Conservation (phyloP, 345 rosid genomes). For the Eucalyptus curtisii region DNA sequence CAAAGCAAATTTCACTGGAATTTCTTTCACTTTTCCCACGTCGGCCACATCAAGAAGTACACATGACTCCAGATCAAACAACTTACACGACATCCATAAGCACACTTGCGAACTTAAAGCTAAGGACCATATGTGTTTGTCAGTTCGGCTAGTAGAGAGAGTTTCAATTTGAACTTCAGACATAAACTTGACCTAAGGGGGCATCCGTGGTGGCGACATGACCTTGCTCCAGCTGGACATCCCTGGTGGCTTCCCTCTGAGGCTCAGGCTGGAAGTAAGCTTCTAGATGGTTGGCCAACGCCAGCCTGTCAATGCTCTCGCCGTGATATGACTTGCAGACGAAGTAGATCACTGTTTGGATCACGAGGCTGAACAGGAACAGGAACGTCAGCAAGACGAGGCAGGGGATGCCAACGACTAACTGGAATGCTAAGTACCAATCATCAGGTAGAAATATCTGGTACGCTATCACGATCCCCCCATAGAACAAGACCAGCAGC, state of each 20-base stretch:
- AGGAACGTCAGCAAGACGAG: constrained; percentile 9
- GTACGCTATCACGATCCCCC: not conserved
- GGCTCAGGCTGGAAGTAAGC: constrained; percentile 24
- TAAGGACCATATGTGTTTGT: not conserved
- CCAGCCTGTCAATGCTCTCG: constrained; percentile 21
- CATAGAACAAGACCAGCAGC: not conserved
- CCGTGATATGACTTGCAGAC: constrained; percentile 49
- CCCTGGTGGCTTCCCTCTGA: constrained; percentile 20
- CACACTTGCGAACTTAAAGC: not conserved
- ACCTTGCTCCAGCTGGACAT: constrained; percentile 21
- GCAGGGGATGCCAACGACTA: constrained; percentile 2
- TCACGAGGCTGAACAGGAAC: constrained; percentile 22
- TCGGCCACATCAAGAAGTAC: not conserved
- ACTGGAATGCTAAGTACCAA: not conserved
- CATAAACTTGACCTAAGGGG: constrained; percentile 17
- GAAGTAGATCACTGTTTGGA: constrained; percentile 36
- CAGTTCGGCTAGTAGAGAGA: not conserved
- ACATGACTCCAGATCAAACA: not conserved
- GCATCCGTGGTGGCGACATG: constrained; percentile 8
- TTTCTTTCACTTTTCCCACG: not conserved
- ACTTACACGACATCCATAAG: not conserved
- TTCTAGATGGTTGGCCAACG: constrained; percentile 37
- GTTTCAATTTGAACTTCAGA: not conserved
- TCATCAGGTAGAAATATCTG: not conserved
- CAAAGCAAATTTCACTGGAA: not conserved